Conservation (phyloP, 1,139 yeast genomes). For the Pichia sp. region DNA sequence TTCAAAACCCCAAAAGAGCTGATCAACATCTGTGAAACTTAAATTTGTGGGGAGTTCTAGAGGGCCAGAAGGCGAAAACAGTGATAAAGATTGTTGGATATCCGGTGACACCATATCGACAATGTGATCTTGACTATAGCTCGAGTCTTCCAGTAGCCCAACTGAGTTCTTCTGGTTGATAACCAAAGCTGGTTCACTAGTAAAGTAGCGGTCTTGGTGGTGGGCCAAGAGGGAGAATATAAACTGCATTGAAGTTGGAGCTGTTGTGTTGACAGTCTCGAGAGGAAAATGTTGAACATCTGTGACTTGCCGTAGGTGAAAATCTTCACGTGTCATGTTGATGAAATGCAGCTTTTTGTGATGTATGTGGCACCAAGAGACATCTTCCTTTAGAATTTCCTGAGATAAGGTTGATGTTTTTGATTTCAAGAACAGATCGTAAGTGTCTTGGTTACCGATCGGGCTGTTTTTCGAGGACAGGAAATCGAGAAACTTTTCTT, state of each 20-base stretch:
- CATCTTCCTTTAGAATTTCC: conserved; percentile 6
- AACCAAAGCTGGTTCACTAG: not conserved
- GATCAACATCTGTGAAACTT: not conserved
- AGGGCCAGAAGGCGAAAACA: not conserved
- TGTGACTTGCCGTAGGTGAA: conserved; percentile 8
- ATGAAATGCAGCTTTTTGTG: conserved; percentile 29
- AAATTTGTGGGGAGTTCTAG: not conserved
- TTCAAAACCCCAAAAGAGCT: not conserved
- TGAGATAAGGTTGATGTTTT: conserved; percentile 4
- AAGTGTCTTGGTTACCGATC: conserved; percentile 13
- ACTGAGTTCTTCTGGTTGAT: not conserved
- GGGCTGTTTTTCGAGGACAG: conserved; percentile 8
- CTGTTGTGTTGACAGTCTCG: not conserved
- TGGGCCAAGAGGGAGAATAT: not conserved
- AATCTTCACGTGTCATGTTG: conserved; percentile 31
- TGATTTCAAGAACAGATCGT: conserved; percentile 4
- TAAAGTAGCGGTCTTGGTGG: not conserved
- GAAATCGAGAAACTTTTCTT: conserved; percentile 4
- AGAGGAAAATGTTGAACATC: not conserved
- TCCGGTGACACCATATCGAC: not conserved
- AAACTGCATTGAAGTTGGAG: not conserved
- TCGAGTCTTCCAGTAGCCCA: not conserved
- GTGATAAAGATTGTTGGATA: not conserved
- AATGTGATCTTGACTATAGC: not conserved
- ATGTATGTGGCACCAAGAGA: conserved; percentile 8